Evolutionary conservation across 129 eudicot species (phyloP).

Genomic region (Silybum marianum): DNA sequence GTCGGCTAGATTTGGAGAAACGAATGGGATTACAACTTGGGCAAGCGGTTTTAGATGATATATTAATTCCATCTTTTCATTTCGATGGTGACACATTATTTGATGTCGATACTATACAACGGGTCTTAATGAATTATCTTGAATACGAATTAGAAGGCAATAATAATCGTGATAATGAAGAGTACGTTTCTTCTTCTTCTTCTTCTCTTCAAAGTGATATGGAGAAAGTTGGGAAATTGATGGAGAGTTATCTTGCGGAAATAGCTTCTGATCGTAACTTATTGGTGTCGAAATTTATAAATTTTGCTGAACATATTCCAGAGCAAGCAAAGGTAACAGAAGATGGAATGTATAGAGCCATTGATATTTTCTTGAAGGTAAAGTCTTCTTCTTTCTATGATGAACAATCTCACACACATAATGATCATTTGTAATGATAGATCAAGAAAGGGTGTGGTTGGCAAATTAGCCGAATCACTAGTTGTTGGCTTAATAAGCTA

Average conservation of each 20-base stretch:
- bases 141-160: slow-evolving; percentile 52
- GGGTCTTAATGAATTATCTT: slow-evolving; percentile 63
- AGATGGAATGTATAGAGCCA: slow-evolving; percentile 96
- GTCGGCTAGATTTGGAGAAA: slow-evolving; percentile 87
- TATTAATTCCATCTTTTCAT: slow-evolving; percentile 74
- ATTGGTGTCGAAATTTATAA: slow-evolving; percentile 56
- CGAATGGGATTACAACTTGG: slow-evolving; percentile 77
- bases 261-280: slow-evolving; percentile 80
- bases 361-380: slow-evolving; percentile 89
- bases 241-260: slow-evolving; percentile 88
- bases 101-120: slow-evolving; percentile 78
- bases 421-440: too few species aligned
- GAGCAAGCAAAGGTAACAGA: slow-evolving; percentile 75
- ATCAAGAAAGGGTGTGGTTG: too few species aligned
- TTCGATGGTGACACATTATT: slow-evolving; percentile 72
- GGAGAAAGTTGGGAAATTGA: slow-evolving; percentile 75
- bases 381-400: neutral
- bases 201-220: slow-evolving; percentile 45
- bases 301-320: slow-evolving; percentile 69
- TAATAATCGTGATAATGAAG: slow-evolving; percentile 39
- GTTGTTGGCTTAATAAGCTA: neutral
- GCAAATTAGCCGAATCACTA: too few species aligned
- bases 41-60: slow-evolving; percentile 82
- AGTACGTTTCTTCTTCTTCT: slow-evolving; percentile 33
- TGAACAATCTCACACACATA: slow-evolving; percentile 9